phyloP scores from a whole-genome alignment of 768 basidiomycete species.

The Terana coerulea region DNA sequence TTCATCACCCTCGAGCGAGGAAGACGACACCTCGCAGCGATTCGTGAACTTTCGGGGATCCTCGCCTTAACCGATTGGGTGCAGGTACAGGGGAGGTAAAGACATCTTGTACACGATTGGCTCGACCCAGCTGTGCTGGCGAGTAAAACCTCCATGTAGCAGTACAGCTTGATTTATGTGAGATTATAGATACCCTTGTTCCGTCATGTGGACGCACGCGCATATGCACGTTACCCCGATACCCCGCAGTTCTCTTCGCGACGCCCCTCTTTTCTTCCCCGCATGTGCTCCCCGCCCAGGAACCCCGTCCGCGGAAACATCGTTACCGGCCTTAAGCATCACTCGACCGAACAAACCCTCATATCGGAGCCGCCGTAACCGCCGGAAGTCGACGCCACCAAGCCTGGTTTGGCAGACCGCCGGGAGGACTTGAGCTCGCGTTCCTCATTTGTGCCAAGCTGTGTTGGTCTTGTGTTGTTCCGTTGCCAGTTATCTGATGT shows the following conservation, averaged over 20 bases:
- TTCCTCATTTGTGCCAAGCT: too few relatives aligned
- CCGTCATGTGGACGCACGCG: not conserved
- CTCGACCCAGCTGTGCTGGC: not conserved
- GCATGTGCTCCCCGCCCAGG: too few relatives aligned
- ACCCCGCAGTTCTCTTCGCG: not conserved
- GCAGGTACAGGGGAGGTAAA: not conserved
- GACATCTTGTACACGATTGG: not conserved
- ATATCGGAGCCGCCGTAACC: too few relatives aligned
- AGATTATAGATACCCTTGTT: not conserved
- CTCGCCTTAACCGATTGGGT: not conserved
- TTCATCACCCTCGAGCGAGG: conserved; percentile 14
- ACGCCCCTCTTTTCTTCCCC: too few relatives aligned
- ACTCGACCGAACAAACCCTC: too few relatives aligned
- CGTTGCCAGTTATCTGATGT: not conserved
- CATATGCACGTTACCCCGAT: not conserved
- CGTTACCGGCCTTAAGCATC: too few relatives aligned
- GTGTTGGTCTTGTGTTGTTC: too few relatives aligned
- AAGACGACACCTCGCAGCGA: conserved; percentile 6
- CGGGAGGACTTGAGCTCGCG: too few relatives aligned
- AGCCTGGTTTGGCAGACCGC: too few relatives aligned
- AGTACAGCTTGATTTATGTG: not conserved
- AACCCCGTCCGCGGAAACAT: too few relatives aligned
- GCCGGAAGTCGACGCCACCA: too few relatives aligned
- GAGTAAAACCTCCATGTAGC: not conserved
- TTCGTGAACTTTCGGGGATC: not conserved